These are phyloP conservation scores for Torulaspora microellipsoides DNA, from an alignment of 805 yeast species.

Conservation along the genomic window DNA sequence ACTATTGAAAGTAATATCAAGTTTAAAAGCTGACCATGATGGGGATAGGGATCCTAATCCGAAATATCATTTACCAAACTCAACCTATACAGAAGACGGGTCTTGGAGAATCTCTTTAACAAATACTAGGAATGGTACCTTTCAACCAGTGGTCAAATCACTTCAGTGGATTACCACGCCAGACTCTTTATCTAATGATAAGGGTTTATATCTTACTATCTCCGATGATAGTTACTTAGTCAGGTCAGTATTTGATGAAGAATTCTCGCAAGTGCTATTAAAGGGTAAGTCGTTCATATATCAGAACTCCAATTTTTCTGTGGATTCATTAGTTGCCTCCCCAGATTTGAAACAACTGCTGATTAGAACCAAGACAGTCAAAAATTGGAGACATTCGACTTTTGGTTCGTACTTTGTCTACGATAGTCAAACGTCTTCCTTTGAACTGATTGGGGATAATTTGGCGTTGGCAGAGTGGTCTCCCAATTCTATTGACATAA, in stretches of 20 bases:
- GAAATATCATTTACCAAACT: conserved; percentile 13
- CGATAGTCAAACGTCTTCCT: conserved; percentile 27
- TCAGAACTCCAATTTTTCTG: conserved; percentile 39
- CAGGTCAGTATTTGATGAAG: conserved; percentile 40
- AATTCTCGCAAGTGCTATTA: conserved; percentile 44
- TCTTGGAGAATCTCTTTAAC: conserved; percentile 37
- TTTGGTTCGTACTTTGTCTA: conserved; percentile 43
- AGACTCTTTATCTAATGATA: conserved; percentile 47
- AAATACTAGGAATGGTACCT: conserved; percentile 51
- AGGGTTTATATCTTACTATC: conserved; percentile 60
- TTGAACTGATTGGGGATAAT: conserved; percentile 31
- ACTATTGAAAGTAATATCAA: conserved; percentile 12
- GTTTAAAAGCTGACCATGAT: not conserved
- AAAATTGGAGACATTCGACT: conserved; percentile 54
- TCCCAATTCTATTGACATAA: conserved; percentile 61
- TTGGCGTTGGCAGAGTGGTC: conserved; percentile 61
- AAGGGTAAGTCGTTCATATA: conserved; percentile 45
- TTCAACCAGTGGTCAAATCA: conserved; percentile 46
- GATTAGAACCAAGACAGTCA: conserved; percentile 54
- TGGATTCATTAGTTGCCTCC: conserved; percentile 57
- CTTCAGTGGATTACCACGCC: conserved; percentile 65
- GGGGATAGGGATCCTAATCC: not conserved
- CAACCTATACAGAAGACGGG: conserved; percentile 20
- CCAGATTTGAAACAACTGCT: conserved; percentile 60
- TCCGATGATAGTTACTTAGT: conserved; percentile 48